phyloP scores from a whole-genome alignment of 495 filamentous ascomycete genomes.

The Ramalina peruviana region DNA sequence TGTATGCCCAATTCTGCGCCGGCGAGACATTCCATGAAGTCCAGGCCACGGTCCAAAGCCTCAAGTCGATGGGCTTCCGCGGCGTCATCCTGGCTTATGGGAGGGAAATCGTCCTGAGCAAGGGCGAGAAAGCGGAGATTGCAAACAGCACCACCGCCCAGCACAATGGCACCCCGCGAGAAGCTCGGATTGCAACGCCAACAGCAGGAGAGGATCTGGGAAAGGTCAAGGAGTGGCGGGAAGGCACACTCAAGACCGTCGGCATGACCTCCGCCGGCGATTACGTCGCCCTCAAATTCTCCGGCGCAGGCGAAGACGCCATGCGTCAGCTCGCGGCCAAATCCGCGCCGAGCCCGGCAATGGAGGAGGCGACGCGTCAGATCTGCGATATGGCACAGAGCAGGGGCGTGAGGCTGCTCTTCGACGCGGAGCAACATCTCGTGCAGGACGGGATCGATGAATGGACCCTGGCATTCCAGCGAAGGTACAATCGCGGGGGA shows the following conservation, averaged over 20 bases:
- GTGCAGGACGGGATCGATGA: slow-evolving; percentile 73
- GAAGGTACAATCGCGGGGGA: slow-evolving; percentile 54
- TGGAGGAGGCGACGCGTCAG: slow-evolving; percentile 54
- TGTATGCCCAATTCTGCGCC: slow-evolving; percentile 36
- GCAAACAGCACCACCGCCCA: slow-evolving; percentile 17
- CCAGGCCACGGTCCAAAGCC: slow-evolving; percentile 19
- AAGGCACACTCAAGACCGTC: slow-evolving; percentile 64
- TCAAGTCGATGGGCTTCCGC: slow-evolving; percentile 29
- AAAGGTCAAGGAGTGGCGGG: slow-evolving; percentile 59
- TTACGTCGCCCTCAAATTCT: slow-evolving; percentile 86
- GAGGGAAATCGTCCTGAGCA: slow-evolving; percentile 31
- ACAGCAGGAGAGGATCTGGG: slow-evolving; percentile 21
- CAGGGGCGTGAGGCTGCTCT: slow-evolving; percentile 60
- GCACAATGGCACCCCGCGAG: neutral
- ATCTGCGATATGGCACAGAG: slow-evolving; percentile 65
- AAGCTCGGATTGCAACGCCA: neutral
- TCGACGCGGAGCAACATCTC: slow-evolving; percentile 78
- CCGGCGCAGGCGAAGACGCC: slow-evolving; percentile 73
- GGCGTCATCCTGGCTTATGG: slow-evolving; percentile 36
- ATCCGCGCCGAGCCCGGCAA: slow-evolving; percentile 41
- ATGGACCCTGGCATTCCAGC: slow-evolving; percentile 71
- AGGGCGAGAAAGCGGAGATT: slow-evolving; percentile 19
- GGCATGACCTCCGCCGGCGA: slow-evolving; percentile 59
- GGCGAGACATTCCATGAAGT: slow-evolving; percentile 27
- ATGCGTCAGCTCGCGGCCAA: slow-evolving; percentile 47